Percentiles rank a stretch among this genome's conserved stretches.
phyloP scores from a whole-genome alignment of 768 basidiomycete genomes.

The Mycena galopus region DNA sequence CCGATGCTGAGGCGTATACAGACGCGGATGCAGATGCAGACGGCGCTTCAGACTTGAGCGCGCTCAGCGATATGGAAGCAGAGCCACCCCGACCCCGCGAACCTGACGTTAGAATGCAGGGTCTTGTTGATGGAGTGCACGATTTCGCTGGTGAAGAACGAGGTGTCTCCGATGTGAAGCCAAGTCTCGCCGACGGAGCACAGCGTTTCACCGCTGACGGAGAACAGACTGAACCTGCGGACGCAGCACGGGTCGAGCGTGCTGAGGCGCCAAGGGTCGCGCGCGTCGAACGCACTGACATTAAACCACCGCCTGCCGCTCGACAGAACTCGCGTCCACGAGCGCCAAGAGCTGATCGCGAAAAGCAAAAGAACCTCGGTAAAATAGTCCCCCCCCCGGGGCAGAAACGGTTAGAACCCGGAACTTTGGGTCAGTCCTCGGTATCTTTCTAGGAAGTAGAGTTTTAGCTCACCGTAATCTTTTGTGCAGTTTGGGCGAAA shows the following conservation, averaged over 20 bases:
- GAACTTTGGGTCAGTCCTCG: slow-evolving; percentile 72
- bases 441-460: not conserved
- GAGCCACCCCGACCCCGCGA: slow-evolving; percentile 34
- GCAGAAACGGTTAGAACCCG: slow-evolving; percentile 44
- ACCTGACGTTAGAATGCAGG: slow-evolving; percentile 8
- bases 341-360: not conserved
- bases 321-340: not conserved
- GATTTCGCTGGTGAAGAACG: not conserved
- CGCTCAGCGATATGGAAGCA: slow-evolving; percentile 57
- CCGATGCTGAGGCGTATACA: slow-evolving; percentile 38
- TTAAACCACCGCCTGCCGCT: not conserved
- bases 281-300: not conserved
- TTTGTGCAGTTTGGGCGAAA: slow-evolving; percentile 85
- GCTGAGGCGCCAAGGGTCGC: not conserved
- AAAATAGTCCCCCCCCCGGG: slow-evolving; percentile 16
- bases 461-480: slow-evolving; percentile 18
- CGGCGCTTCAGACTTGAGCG: slow-evolving; percentile 57
- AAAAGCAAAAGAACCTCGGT: slow-evolving; percentile 16
- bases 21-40: slow-evolving; percentile 15
- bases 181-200: not conserved
- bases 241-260: not conserved
- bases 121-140: not conserved
- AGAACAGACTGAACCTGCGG: not conserved
- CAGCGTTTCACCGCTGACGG: not conserved
- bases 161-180: not conserved